Evolutionary conservation across 768 basidiomycete genomes (phyloP), one percentile per base, ranked within the genome.

Genomic region (Leccinum variicolor): DNA sequence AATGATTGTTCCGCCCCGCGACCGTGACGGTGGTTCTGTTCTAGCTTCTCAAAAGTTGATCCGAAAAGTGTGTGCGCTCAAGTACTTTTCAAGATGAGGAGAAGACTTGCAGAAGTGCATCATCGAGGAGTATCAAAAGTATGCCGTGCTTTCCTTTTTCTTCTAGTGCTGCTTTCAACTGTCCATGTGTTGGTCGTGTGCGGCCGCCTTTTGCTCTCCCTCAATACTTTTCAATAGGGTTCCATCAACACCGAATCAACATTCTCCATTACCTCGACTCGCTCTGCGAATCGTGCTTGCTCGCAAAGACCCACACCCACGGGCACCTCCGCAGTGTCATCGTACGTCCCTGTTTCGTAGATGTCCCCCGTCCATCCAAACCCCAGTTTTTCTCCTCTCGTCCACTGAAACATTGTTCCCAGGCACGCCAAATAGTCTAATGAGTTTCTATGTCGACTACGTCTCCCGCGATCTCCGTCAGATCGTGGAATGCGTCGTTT

Each of bases 31-130:
- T 34, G 33, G 14, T 34, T 34, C 33, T 15, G 33, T 34, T 34
- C 14, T 6, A 34, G 14, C 33, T 7, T 34, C 14, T 34, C 33
- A 34, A 34, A 6, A 34, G 33, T 34, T 15, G 14, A 3, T 95
- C 53, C 90, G 92, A 72, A 91, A 89, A 70, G 88, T 90, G 9
- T 95, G 86, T 65, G 91, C 92, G 0, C 78, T 94, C 55, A 94
- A 94, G 70, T 87, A 90, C 66, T 94, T 89, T 54, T 78, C 87
- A 6, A 82, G 82, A 56, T 94, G 92, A 55, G 93, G 91, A 6
- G 93, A 96, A 65, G 93, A 97, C 71, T 72, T 96, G 11, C 96
- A 94, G 94, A 93, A 95, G 64, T 95, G 93, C 64, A 82, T 96
- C 39, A 74, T 94, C 25, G 93, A 96, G 68, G 92, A 95, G 74